Evolutionary conservation across 1,284 basidiomycete genomes (phyloP).

Genomic region (Austroboletus novae-zelandiae): DNA sequence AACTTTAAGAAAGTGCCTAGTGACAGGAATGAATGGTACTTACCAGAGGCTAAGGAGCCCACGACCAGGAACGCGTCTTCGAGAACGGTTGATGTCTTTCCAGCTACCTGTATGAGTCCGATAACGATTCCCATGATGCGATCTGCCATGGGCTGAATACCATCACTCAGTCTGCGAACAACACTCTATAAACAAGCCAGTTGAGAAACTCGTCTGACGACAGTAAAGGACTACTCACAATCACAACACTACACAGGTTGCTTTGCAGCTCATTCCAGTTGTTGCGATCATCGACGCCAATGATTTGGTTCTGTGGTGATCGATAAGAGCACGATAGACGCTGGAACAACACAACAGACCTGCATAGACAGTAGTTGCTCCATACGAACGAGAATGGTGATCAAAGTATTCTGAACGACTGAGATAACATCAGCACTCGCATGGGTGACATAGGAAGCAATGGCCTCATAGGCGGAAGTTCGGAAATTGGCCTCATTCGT

Average conservation of each 20-base stretch:
- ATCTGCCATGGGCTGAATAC: constrained; percentile 88
- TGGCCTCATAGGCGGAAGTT: constrained; percentile 95
- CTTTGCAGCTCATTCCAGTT: constrained; percentile 99
- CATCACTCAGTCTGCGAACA: constrained; percentile 79
- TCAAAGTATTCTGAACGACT: constrained; percentile 81
- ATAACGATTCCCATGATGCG: constrained; percentile 94
- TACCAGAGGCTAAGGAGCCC: constrained; percentile 81
- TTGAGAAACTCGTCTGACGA: not conserved
- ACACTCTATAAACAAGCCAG: constrained; percentile 55
- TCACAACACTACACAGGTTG: constrained; percentile 90
- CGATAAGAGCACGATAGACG: constrained; percentile 3
- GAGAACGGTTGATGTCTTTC: constrained; percentile 93
- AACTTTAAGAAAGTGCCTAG: not conserved
- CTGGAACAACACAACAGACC: constrained; percentile 36
- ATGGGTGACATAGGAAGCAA: constrained; percentile 83
- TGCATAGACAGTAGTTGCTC: constrained; percentile 85
- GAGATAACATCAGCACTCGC: constrained; percentile 80
- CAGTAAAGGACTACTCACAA: constrained; percentile 47
- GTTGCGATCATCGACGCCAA: constrained; percentile 94
- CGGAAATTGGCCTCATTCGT: constrained; percentile 92
- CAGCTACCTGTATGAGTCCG: constrained; percentile 81
- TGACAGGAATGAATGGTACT: constrained; percentile 11
- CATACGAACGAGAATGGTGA: constrained; percentile 85
- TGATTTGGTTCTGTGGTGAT: constrained; percentile 75
- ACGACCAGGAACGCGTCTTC: constrained; percentile 97